Evolutionary conservation across 1,284 basidiomycete genomes (phyloP).

Genomic region (Tilletia setariae): DNA sequence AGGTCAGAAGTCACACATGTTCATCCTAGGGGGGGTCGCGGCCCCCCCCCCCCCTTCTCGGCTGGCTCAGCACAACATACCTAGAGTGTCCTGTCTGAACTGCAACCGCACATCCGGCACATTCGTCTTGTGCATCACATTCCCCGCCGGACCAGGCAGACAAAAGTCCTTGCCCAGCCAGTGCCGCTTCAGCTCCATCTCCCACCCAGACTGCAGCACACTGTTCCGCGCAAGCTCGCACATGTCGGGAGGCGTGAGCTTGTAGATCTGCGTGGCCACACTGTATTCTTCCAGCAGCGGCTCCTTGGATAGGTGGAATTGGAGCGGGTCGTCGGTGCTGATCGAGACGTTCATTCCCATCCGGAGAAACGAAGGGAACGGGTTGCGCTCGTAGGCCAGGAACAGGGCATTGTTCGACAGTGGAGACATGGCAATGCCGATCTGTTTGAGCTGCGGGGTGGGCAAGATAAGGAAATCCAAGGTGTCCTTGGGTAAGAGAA

Average conservation of each 20-base stretch:
- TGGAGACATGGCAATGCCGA: conserved; percentile 84
- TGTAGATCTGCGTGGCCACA: conserved; percentile 70
- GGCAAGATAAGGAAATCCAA: conserved; percentile 59
- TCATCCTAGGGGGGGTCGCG: too few relatives aligned
- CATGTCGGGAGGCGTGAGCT: conserved; percentile 58
- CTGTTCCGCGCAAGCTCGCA: conserved; percentile 92
- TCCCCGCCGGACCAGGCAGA: conserved; percentile 57
- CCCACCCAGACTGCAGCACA: conserved; percentile 93
- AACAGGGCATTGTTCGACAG: conserved; percentile 97
- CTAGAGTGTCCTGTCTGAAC: conserved; percentile 82
- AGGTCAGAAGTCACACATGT: neutral
- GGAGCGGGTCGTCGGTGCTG: conserved; percentile 84
- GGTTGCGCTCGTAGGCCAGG: conserved; percentile 93
- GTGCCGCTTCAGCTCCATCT: conserved; percentile 97
- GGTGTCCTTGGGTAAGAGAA: too few relatives aligned
- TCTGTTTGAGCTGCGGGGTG: conserved; percentile 61
- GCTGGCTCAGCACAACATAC: too few relatives aligned
- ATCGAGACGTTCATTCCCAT: conserved; percentile 93
- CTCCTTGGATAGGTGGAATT: conserved; percentile 60
- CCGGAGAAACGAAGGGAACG: conserved; percentile 94
- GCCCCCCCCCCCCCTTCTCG: too few relatives aligned
- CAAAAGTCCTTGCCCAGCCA: conserved; percentile 77
- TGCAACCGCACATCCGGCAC: conserved; percentile 85
- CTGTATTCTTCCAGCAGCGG: conserved; percentile 95
- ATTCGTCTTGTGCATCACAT: conserved; percentile 65